Evolutionary conservation across 208 protist genomes (phyloP).

Genomic region (Trypanosoma lewisi): DNA sequence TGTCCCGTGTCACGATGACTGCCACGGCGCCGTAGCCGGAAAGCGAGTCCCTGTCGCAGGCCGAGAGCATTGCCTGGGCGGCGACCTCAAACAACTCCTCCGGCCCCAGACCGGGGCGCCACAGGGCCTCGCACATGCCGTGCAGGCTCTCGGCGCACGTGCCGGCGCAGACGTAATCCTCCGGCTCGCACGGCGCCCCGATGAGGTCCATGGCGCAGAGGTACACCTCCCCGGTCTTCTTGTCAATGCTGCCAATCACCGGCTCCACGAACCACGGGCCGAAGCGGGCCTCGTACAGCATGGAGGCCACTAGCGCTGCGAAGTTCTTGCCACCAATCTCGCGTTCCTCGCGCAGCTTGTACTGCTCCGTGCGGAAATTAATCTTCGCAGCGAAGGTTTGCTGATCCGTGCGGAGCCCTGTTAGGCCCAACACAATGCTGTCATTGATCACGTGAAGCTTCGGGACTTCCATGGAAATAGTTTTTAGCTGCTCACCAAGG

Average conservation of each 20-base stretch:
- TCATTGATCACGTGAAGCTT: conserved; percentile 96
- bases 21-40: conserved; percentile 97
- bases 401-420: conserved; percentile 96
- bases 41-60: conserved; percentile 96
- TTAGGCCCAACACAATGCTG: conserved; percentile 93
- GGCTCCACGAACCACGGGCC: conserved; percentile 98
- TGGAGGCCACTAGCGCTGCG: conserved; percentile 71
- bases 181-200: conserved; percentile 90
- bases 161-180: conserved; percentile 97
- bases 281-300: conserved; percentile 95
- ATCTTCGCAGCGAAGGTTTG: conserved; percentile 94
- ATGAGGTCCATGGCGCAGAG: conserved; percentile 96
- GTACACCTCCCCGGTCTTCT: conserved; percentile 93
- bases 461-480: conserved; percentile 93
- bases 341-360: conserved; percentile 89
- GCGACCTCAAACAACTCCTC: conserved; percentile 98
- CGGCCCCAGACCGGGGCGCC: conserved; percentile 88
- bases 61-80: conserved; percentile 93
- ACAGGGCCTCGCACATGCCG: conserved; percentile 98
- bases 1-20: conserved; percentile 82
- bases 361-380: conserved; percentile 88
- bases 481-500: conserved; percentile 95
- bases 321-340: conserved; percentile 88
- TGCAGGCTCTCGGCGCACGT: conserved; percentile 96
- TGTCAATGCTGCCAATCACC: conserved; percentile 96